Conservation (phyloP, 257 asterid genomes). For the Lavandula angustifolia region DNA sequence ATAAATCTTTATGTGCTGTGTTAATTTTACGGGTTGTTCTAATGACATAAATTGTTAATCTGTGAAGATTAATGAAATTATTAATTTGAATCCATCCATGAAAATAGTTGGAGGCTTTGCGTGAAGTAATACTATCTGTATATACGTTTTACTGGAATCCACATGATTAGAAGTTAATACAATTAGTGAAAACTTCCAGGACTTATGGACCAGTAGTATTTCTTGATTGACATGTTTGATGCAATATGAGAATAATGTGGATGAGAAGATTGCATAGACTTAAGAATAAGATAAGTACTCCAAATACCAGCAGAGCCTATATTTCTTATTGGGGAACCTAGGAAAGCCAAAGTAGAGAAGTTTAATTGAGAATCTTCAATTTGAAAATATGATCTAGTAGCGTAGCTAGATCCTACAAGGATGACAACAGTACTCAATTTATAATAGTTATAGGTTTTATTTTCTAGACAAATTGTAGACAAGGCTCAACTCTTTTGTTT, state of each 20-base stretch:
- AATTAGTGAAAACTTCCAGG: slow-evolving; percentile 18
- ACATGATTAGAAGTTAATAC: slow-evolving; percentile 23
- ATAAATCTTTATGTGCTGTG: not conserved
- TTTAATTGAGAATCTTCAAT: not conserved
- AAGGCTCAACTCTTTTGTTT: not conserved
- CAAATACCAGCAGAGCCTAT: not conserved
- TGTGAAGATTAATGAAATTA: slow-evolving; percentile 5
- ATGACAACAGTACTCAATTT: too few relatives aligned
- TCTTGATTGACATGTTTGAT: slow-evolving; percentile 5
- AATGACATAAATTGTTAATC: slow-evolving; percentile 4
- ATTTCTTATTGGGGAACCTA: not conserved
- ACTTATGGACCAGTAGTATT: slow-evolving; percentile 4
- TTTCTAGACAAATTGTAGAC: too few relatives aligned
- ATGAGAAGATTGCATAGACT: not conserved
- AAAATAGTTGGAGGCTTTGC: slow-evolving; percentile 9
- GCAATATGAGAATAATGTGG: not conserved
- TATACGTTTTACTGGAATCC: not conserved
- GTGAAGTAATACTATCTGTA: not conserved
- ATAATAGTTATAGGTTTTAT: too few relatives aligned
- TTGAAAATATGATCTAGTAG: too few relatives aligned
- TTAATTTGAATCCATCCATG: slow-evolving; percentile 19
- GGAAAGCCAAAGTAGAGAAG: not conserved
- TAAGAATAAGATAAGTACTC: not conserved
- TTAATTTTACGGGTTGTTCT: slow-evolving; percentile 13
- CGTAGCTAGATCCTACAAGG: too few relatives aligned